These are phyloP conservation scores for Globomyces sp. DNA, from an alignment of 371 early-diverging fungal genomes.

Conservation along the genomic window DNA sequence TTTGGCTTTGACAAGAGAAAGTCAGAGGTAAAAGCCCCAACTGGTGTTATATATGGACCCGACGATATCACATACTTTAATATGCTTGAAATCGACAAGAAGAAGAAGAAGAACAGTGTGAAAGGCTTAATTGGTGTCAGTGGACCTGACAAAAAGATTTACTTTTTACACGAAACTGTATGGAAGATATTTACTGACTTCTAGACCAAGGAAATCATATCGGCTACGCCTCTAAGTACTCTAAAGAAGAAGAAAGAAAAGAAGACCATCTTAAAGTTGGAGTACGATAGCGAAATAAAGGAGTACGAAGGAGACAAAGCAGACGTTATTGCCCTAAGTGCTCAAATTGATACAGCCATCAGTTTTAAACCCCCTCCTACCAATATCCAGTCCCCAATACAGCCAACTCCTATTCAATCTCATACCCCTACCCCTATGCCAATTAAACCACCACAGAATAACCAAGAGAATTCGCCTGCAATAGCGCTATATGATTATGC, in stretches of 20 bases:
- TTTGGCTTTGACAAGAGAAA: constrained; percentile 31
- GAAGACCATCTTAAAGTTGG: constrained; percentile 38
- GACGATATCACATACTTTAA: constrained; percentile 32
- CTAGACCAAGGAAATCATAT: constrained; percentile 22
- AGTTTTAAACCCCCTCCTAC: not conserved
- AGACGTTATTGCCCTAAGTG: constrained; percentile 29
- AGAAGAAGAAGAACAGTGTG: constrained; percentile 47
- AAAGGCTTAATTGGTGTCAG: constrained; percentile 39
- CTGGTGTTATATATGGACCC: constrained; percentile 31
- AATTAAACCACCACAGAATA: constrained; percentile 13
- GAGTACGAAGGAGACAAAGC: constrained; percentile 47
- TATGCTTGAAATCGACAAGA: constrained; percentile 43
- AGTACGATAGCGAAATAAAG: constrained; percentile 29
- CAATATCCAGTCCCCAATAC: constrained; percentile 9
- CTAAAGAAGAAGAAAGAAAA: constrained; percentile 35
- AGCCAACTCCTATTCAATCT: constrained; percentile 11
- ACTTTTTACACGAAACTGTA: constrained; percentile 32
- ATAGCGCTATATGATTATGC: constrained; percentile 75
- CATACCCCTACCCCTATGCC: constrained; percentile 17
- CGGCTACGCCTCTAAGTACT: constrained; percentile 22
- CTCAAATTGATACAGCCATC: constrained; percentile 24
- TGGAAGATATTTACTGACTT: not conserved
- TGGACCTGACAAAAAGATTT: constrained; percentile 34
- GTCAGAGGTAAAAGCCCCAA: not conserved
- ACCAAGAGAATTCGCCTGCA: constrained; percentile 44